Percentiles rank a stretch among this genome's conserved stretches.
These are phyloP conservation scores for Paracorniculantispora psalliotae DNA, from an alignment of 2,329 filamentous ascomycete species.

Conservation along the genomic window DNA sequence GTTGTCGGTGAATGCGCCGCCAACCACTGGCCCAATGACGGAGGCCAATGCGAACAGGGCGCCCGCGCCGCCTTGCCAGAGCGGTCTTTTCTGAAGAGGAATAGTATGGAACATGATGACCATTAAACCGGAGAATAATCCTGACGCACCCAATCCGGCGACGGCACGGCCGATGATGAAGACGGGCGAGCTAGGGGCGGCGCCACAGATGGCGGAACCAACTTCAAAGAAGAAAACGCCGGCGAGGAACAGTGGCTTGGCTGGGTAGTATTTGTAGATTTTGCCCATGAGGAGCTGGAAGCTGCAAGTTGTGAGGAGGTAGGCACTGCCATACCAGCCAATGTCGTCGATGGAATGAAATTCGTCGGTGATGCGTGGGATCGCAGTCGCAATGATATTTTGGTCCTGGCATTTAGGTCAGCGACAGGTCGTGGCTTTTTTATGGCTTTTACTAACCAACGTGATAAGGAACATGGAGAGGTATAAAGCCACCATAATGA, in stretches of 20 bases:
- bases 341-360: slow-evolving; percentile 37
- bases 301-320: slow-evolving; percentile 44
- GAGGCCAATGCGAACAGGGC: slow-evolving; percentile 35
- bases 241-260: slow-evolving; percentile 32
- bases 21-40: slow-evolving; percentile 18
- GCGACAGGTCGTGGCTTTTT: not conserved
- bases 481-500: slow-evolving; percentile 1
- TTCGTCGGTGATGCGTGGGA: slow-evolving; percentile 30
- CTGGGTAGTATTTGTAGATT: slow-evolving; percentile 46
- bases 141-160: slow-evolving; percentile 27
- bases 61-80: slow-evolving; percentile 32
- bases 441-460: slow-evolving; percentile 21
- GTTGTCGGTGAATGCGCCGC: slow-evolving; percentile 21
- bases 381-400: slow-evolving; percentile 35
- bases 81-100: slow-evolving; percentile 23
- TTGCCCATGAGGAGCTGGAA: slow-evolving; percentile 46
- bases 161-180: slow-evolving; percentile 19
- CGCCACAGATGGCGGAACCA: slow-evolving; percentile 30
- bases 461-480: slow-evolving; percentile 43
- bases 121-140: slow-evolving; percentile 32
- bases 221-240: slow-evolving; percentile 32
- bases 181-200: slow-evolving; percentile 14
- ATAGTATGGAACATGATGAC: slow-evolving; percentile 24
- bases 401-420: slow-evolving; percentile 22
- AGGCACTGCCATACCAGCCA: slow-evolving; percentile 41